Conservation (phyloP, 2,329 filamentous ascomycete species). For the Proliferodiscus dingleyae region DNA sequence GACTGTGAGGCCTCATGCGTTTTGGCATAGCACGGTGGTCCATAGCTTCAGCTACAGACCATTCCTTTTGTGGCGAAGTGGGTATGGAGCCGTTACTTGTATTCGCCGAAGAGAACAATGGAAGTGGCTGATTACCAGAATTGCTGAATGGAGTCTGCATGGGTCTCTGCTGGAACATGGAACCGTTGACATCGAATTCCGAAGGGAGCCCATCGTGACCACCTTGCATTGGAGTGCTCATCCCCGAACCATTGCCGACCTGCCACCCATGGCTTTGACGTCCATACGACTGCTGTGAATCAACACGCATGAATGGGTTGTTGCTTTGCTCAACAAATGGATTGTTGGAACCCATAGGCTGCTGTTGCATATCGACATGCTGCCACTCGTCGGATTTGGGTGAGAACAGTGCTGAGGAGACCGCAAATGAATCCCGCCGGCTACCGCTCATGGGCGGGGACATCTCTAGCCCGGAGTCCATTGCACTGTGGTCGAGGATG, state of each 20-base stretch:
- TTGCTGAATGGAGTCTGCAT: constrained; percentile 54
- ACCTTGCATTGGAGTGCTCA: constrained; percentile 68
- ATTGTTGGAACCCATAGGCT: constrained; percentile 52
- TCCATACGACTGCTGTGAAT: constrained; percentile 40
- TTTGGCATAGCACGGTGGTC: constrained; percentile 46
- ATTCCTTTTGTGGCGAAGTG: constrained; percentile 56
- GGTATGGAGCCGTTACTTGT: constrained; percentile 45
- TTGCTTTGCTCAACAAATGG: constrained; percentile 52
- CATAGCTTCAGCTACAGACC: constrained; percentile 45
- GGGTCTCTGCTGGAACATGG: constrained; percentile 44
- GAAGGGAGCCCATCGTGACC: constrained; percentile 56
- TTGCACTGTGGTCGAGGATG: constrained; percentile 52
- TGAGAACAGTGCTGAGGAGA: constrained; percentile 56
- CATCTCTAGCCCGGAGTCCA: constrained; percentile 59
- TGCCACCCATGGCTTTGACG: constrained; percentile 28
- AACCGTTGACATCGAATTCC: constrained; percentile 48
- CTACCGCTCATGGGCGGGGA: constrained; percentile 59
- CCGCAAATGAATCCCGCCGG: constrained; percentile 59
- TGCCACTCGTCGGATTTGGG: constrained; percentile 62
- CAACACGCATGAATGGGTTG: constrained; percentile 65
- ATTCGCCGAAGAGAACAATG: constrained; percentile 50
- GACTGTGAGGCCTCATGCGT: constrained; percentile 63
- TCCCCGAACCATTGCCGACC: constrained; percentile 52
- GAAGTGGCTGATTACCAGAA: constrained; percentile 43
- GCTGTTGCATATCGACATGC: constrained; percentile 58